Evolutionary conservation across 2,329 filamentous ascomycete genomes (phyloP).

Genomic region (Didymella exigua): DNA sequence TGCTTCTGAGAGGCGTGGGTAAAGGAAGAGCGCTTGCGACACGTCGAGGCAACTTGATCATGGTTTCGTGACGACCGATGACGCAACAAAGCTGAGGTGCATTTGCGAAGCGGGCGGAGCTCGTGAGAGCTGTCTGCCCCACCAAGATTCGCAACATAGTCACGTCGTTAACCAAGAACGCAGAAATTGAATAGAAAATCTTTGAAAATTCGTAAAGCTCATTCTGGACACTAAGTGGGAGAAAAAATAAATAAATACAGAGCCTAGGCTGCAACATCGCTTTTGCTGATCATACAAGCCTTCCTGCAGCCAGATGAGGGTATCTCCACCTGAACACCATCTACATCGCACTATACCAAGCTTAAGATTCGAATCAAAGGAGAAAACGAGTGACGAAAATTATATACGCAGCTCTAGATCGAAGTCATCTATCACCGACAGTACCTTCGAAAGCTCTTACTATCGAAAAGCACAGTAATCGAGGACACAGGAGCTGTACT

Average conservation of each 20-base stretch:
- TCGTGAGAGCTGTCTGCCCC: constrained; percentile 6
- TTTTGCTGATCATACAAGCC: constrained; percentile 19
- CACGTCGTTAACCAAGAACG: not conserved
- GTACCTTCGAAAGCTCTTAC: too few relatives aligned
- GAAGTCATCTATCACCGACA: not conserved
- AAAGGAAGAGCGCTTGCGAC: constrained; percentile 7
- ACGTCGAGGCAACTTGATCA: constrained; percentile 21
- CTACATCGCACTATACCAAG: constrained; percentile 5
- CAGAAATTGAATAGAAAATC: not conserved
- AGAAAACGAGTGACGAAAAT: constrained; percentile 4
- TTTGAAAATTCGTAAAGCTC: not conserved
- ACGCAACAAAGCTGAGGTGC: constrained; percentile 28
- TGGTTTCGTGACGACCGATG: constrained; percentile 29
- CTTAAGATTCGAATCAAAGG: constrained; percentile 1
- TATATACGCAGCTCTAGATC: not conserved
- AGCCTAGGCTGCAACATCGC: not conserved
- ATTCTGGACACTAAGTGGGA: constrained; percentile 1
- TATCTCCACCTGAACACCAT: constrained; percentile 20
- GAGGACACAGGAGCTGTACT: too few relatives aligned
- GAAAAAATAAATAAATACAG: constrained; percentile 12
- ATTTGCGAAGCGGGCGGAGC: constrained; percentile 14
- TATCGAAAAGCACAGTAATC: not conserved
- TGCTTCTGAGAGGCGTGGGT: not conserved
- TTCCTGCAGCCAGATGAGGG: constrained; percentile 12
- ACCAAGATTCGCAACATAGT: not conserved